Base-by-base conservation (phyloP, 257 asterid species). In the Solanum raphanifolium region DNA sequence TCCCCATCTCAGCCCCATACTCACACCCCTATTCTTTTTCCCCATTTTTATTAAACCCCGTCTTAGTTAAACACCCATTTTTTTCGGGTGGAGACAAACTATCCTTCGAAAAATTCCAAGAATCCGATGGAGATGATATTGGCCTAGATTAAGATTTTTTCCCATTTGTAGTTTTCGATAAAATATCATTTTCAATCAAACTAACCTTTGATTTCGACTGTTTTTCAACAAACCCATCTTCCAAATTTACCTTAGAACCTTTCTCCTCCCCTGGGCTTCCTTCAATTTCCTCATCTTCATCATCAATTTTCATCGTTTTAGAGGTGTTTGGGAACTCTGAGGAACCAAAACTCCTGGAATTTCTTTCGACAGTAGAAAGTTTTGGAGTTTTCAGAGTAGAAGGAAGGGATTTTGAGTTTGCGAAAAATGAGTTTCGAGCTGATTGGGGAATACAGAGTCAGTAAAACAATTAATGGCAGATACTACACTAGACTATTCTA, bases 21-120 rank as follows among this genome's bases (percentile, higher is more conserved):
- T 25, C 88, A 90, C 65, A 38, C 91, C 87, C 92, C 85, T 90
- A 86, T 73, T 91, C 68, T 86, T 92, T 65, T 89, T 92, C 58
- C 89, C 90, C 93, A 1, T 91, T 96, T 31, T 90, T 95, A 88
- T 83, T 91, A 0, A 90, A 90, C 3, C 34, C 91, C 88, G 72
- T 92, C 87, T 93, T 96, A 0, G 98, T 95, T 55, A 97, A 96
- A 88, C 98, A 96, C 92, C 98, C 98, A 55, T 86, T 83, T 91
- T 89, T 94, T 52, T 27, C 90, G 65, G 98, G 98, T 2, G 99
- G 98, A 13, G 98, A 95, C 60, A 87, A 89, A 1, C 97, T 90
- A 84, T 92, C 91, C 29, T 90, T 85, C 3, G 94, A 90, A 29
- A 86, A 87, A 20, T 88, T 91, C 41, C 41, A 9, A 18, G 90